Evolutionary conservation across 495 filamentous ascomycete species (phyloP).

Genomic region (Aspergillus haitiensis): DNA sequence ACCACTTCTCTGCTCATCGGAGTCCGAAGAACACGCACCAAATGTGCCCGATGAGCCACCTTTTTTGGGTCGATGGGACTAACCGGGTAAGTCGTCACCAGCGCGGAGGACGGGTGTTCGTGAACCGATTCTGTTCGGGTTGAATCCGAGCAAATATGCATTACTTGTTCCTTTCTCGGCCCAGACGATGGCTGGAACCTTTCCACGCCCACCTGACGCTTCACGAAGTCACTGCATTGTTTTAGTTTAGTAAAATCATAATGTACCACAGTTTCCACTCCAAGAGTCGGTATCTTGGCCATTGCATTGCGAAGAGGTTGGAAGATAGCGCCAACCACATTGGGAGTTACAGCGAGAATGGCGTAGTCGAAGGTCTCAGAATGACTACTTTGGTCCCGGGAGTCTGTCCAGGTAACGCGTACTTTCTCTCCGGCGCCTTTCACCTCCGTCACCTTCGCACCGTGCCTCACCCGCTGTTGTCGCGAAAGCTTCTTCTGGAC

Average conservation of each 20-base stretch:
- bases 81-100: conserved; percentile 39
- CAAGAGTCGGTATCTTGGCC: conserved; percentile 41
- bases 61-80: conserved; percentile 32
- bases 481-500: conserved; percentile 45
- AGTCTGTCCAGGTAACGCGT: conserved; percentile 17
- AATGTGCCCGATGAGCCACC: conserved; percentile 29
- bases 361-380: conserved; percentile 37
- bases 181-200: not conserved
- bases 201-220: not conserved
- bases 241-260: conserved; percentile 32
- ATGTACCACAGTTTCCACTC: conserved; percentile 48
- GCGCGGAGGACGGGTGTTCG: conserved; percentile 33
- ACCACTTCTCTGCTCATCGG: conserved; percentile 32
- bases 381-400: not conserved
- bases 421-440: conserved; percentile 12
- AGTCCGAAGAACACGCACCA: conserved; percentile 38
- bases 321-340: conserved; percentile 45
- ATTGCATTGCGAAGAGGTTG: conserved; percentile 37
- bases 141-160: not conserved
- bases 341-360: conserved; percentile 48
- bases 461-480: conserved; percentile 29
- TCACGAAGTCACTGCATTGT: not conserved
- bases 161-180: not conserved
- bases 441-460: conserved; percentile 23
- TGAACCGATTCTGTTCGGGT: conserved; percentile 36